Base-by-base conservation (phyloP, 1,284 basidiomycete genomes). In the Ceratobasidium sp. region DNA sequence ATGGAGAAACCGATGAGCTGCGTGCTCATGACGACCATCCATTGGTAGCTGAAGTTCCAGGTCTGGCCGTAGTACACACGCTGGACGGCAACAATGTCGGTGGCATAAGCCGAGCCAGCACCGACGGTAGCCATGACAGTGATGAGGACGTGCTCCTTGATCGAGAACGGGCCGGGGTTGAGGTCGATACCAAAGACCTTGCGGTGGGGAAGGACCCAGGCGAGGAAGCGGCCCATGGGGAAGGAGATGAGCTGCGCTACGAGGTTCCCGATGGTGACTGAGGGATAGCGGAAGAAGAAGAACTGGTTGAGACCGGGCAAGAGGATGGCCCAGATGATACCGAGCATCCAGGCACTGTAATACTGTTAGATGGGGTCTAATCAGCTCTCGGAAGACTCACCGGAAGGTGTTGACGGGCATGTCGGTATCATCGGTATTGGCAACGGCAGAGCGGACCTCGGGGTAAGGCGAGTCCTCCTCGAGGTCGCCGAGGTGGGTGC, bases 131-230 rank as follows among this genome's bases (percentile, higher is more conserved):
- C 75, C 78, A 80, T 79, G 70, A 79, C 74, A 55, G 73, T 72
- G 34, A 76, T 71, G 25, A 75, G 77, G 34, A 78, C 83, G 76
- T 90, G 89, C 76, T 91, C 89, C 74, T 91, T 91, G 77, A 91
- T 88, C 58, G 87, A 86, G 76, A 90, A 92, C 1, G 88, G 87
- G 20, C 89, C 89, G 22, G 90, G 88, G 77, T 92, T 92, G 58
- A 91, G 76, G 6, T 80, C 73, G 15, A 81, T 40, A 8, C 83
- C 81, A 38, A 87, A 82, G 17, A 88, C 78, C 70, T 77, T 75
- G 73, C 80, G 80, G 34, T 77, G 76, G 25, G 87, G 90, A 57
- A 89, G 74, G 49, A 83, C 75, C 8, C 79, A 78, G 5, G 84
- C 82, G 81, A 83, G 84, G 13, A 79, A 74, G 25, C 80, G 76